Percentiles rank a stretch among this genome's conserved stretches.
Evolutionary conservation across 257 asterid species (phyloP).

Genomic region (Eustoma russellianum): DNA sequence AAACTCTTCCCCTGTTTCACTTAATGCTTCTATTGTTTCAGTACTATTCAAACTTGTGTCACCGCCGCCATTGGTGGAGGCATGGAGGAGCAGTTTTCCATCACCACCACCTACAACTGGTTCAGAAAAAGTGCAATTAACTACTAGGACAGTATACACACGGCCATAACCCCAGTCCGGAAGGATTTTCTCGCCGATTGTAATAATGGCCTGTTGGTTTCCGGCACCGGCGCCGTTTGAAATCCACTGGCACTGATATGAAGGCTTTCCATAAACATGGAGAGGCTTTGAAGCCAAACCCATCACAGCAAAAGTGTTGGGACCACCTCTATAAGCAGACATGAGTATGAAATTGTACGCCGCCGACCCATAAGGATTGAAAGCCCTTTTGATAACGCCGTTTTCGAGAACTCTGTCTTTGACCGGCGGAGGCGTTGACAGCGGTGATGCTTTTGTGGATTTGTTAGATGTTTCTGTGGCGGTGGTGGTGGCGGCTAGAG

Average conservation of each 20-base stretch:
- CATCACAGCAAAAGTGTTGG: conserved; percentile 55
- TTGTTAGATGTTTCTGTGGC: neutral
- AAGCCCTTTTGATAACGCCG: conserved; percentile 41
- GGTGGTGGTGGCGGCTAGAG: neutral
- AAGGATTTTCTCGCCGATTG: conserved; percentile 22
- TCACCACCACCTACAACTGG: conserved; percentile 17
- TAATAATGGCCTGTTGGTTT: conserved; percentile 5
- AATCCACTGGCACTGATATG: conserved; percentile 79
- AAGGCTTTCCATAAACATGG: conserved; percentile 63
- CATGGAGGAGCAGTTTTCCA: conserved; percentile 46
- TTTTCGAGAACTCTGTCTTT: conserved; percentile 12
- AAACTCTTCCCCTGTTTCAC: conserved; percentile 30
- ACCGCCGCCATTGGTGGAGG: conserved; percentile 40
- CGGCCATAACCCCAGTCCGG: conserved; percentile 82
- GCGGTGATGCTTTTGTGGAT: neutral
- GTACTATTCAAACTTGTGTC: conserved; percentile 26
- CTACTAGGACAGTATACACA: conserved; percentile 66
- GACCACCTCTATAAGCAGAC: conserved; percentile 94
- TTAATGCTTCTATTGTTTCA: conserved; percentile 40
- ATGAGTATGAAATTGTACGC: conserved; percentile 74
- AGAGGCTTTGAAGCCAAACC: conserved; percentile 78
- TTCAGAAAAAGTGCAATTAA: conserved; percentile 54
- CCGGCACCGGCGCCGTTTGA: conserved; percentile 17
- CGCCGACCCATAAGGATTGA: conserved; percentile 54
- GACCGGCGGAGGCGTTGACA: conserved; percentile 1